Conservation (phyloP, 352 stramenopile genomes). For the Phytopythium litorale region DNA sequence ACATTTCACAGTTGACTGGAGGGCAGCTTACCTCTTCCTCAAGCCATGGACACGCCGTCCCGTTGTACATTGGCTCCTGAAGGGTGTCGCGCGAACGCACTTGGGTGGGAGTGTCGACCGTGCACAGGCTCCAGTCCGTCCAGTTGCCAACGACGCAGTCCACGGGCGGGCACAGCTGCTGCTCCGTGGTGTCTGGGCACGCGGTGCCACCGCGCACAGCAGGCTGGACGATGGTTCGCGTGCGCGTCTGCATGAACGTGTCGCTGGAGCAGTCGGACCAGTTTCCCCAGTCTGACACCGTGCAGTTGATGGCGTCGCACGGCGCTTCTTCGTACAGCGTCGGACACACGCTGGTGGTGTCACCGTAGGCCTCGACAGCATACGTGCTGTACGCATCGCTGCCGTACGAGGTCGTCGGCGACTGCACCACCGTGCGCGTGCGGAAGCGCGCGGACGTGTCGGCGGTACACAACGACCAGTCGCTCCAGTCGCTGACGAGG, state of each 20-base stretch:
- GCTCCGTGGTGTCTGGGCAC: conserved; percentile 37
- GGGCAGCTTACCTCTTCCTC: conserved; percentile 34
- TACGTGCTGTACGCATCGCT: conserved; percentile 15
- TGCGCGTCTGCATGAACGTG: conserved; percentile 35
- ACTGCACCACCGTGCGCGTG: conserved; percentile 37
- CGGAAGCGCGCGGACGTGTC: conserved; percentile 31
- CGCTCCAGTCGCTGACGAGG: conserved; percentile 37
- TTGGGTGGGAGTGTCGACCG: conserved; percentile 18
- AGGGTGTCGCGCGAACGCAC: conserved; percentile 25
- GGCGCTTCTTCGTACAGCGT: conserved; percentile 29
- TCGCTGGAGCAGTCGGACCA: conserved; percentile 41
- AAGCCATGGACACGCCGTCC: conserved; percentile 25
- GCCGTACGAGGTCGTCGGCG: conserved; percentile 24
- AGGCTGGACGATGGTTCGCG: conserved; percentile 29
- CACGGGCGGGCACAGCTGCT: conserved; percentile 26
- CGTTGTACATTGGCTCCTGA: conserved; percentile 17
- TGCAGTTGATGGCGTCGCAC: conserved; percentile 48
- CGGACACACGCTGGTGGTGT: conserved; percentile 26
- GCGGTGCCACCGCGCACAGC: conserved; percentile 29
- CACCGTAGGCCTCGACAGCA: conserved; percentile 9
- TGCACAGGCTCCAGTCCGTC: conserved; percentile 33
- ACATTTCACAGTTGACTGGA: conserved; percentile 34
- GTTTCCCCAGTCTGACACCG: conserved; percentile 38
- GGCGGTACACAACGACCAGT: conserved; percentile 40
- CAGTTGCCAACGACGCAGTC: conserved; percentile 36